These are phyloP conservation scores for Paraconiothyrium brasiliense DNA, from an alignment of 2,329 filamentous ascomycete genomes.

Conservation along the genomic window DNA sequence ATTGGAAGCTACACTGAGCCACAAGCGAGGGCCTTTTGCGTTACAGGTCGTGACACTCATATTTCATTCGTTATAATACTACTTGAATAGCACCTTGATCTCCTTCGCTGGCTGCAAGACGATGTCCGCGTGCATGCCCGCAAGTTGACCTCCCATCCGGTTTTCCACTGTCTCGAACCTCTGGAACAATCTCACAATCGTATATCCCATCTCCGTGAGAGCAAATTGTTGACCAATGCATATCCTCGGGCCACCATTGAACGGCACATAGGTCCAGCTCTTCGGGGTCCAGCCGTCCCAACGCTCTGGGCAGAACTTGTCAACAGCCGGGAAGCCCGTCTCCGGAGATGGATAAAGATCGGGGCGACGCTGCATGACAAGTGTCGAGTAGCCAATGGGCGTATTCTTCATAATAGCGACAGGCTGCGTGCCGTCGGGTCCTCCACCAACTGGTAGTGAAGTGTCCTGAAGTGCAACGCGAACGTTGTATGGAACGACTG, in stretches of 20 bases:
- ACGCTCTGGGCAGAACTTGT: slow-evolving; percentile 58
- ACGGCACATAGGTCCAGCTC: slow-evolving; percentile 59
- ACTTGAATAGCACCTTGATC: slow-evolving; percentile 51
- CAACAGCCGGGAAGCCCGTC: slow-evolving; percentile 52
- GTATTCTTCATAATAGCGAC: slow-evolving; percentile 57
- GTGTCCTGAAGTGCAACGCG: slow-evolving; percentile 58
- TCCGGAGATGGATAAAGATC: slow-evolving; percentile 58
- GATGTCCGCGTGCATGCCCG: slow-evolving; percentile 58
- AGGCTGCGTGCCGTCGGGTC: slow-evolving; percentile 55
- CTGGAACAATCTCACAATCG: slow-evolving; percentile 58
- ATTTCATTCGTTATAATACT: not conserved
- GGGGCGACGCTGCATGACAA: slow-evolving; percentile 59
- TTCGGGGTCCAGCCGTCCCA: slow-evolving; percentile 62
- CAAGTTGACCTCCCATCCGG: slow-evolving; percentile 45
- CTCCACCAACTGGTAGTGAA: slow-evolving; percentile 60
- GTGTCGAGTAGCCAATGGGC: slow-evolving; percentile 57
- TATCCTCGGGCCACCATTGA: slow-evolving; percentile 60
- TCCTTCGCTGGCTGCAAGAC: slow-evolving; percentile 57
- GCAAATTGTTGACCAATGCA: slow-evolving; percentile 63
- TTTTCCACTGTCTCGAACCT: slow-evolving; percentile 54
- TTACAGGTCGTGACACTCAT: not conserved
- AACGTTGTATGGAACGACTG: slow-evolving; percentile 61
- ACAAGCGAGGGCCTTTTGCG: too few relatives aligned
- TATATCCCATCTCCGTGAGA: slow-evolving; percentile 61
- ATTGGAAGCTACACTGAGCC: too few relatives aligned